Base-by-base conservation (phyloP, 805 yeast genomes). In the Saccharomycopsis oosterbeekiorum region DNA sequence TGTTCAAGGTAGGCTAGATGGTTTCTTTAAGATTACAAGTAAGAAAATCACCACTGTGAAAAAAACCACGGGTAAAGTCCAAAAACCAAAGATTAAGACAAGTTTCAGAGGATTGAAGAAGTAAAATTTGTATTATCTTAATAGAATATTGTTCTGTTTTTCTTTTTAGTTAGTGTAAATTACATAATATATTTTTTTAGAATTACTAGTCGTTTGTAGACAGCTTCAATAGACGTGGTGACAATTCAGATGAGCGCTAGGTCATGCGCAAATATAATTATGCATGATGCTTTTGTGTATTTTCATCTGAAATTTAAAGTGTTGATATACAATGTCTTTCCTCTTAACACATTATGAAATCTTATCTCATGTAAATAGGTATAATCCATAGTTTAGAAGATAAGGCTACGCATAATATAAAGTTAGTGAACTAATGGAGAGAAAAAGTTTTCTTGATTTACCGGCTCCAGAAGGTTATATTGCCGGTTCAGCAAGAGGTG, bases 401-500 rank as follows among this genome's bases (percentile, higher is more conserved):
- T 29, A 29, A 29, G 34, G 34, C 34, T 4, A 29, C 34, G 6
- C 6, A 29, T 29, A 29, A 4, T 29, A 47, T 37, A 47, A 21
- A 15, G 21, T 12, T 26, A 21, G n/a, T 21, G 26, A 21, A 26
- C 15, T 4, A 21, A 79, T 79, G 85, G 82, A 81, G 37, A 70
- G 83, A 61, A 80, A 79, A 63, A 75, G 83, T 4, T 94, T 94
- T 72, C 75, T 93, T 56, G 90, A 87, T 68, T 89, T 88, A 74
- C 84, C 84, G 64, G 86, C 98, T 0, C 99, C 99, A 0, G 81
- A 86, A 1, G 96, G 96, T 5, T 93, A 93, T 70, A 81, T 91
- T 50, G 87, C 98, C 2, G 99, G 99, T 29, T 73, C 91, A 8
- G 98, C 97, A 0, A 78, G 99, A 69, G 99, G 99, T 34, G 98